Evolutionary conservation across 208 protist genomes (phyloP).

Genomic region (Crithidia sp.): DNA sequence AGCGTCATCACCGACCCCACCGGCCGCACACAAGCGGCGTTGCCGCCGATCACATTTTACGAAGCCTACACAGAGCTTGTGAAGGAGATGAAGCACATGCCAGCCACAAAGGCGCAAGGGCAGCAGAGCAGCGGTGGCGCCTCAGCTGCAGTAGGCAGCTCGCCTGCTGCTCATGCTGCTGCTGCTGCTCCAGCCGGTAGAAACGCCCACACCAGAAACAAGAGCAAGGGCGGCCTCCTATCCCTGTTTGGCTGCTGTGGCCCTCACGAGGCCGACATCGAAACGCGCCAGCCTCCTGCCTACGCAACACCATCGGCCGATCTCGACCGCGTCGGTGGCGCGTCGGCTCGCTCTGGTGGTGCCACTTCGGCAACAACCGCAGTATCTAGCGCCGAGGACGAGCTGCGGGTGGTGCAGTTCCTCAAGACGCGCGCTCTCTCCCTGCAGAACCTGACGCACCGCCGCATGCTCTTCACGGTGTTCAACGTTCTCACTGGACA

Average conservation of each 20-base stretch:
- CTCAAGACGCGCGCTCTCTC: constrained; percentile 42
- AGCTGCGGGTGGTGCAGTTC: constrained; percentile 25
- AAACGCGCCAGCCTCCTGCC: constrained; percentile 7
- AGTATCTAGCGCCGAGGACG: neutral
- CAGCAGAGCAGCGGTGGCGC: neutral
- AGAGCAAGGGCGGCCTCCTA: constrained; percentile 16
- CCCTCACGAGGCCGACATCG: neutral
- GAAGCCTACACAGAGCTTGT: constrained; percentile 16
- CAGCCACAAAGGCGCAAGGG: too few species aligned
- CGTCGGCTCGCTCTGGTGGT: neutral
- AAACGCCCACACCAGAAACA: constrained; percentile 3
- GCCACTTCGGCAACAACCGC: neutral
- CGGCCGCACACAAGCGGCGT: neutral
- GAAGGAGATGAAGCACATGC: neutral
- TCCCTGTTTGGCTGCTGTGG: constrained; percentile 35
- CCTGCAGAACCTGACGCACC: constrained; percentile 39
- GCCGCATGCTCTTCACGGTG: constrained; percentile 62
- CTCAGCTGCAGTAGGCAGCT: neutral
- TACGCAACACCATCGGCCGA: neutral
- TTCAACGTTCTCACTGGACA: constrained; percentile 46
- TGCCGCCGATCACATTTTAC: constrained; percentile 25
- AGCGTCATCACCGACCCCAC: constrained; percentile 12
- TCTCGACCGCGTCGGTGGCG: neutral
- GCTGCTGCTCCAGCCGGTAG: neutral
- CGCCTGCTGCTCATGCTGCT: neutral